Evolutionary conservation across 2,329 filamentous ascomycete genomes (phyloP).

Genomic region (Colletotrichum paranaense): DNA sequence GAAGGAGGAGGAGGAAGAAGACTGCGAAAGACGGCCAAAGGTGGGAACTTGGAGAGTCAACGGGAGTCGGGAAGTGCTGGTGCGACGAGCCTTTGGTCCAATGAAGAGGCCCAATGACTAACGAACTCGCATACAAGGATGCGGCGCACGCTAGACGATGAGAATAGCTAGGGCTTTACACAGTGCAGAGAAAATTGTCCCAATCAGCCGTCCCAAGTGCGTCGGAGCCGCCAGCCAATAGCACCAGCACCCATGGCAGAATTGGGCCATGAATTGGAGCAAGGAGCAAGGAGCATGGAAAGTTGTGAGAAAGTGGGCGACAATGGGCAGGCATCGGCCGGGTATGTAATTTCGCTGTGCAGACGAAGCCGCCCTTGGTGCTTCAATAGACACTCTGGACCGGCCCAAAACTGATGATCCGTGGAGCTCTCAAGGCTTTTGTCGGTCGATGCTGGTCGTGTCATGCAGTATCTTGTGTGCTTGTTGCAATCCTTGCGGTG

Average conservation of each 20-base stretch:
- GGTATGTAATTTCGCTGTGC: slow-evolving; percentile 17
- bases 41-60: neutral
- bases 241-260: slow-evolving; percentile 18
- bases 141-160: slow-evolving; percentile 24
- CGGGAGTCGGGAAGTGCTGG: neutral
- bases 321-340: neutral
- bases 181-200: slow-evolving; percentile 11
- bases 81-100: neutral
- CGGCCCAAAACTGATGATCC: slow-evolving; percentile 26
- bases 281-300: slow-evolving; percentile 13
- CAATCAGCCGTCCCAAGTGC: slow-evolving; percentile 23
- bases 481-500: slow-evolving; percentile 17
- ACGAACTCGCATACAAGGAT: slow-evolving; percentile 30
- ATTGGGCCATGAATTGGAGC: slow-evolving; percentile 32
- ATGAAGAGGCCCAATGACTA: slow-evolving; percentile 28
- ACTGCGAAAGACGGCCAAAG: neutral
- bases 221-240: slow-evolving; percentile 30
- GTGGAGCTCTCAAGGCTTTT: slow-evolving; percentile 20
- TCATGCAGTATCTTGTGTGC: neutral
- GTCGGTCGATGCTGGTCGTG: neutral
- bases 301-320: slow-evolving; percentile 6
- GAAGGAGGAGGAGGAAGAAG: neutral
- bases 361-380: slow-evolving; percentile 11
- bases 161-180: slow-evolving; percentile 2
- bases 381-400: slow-evolving; percentile 24